phyloP scores from a whole-genome alignment of 495 filamentous ascomycete species.

The Filosporella fistucella region DNA sequence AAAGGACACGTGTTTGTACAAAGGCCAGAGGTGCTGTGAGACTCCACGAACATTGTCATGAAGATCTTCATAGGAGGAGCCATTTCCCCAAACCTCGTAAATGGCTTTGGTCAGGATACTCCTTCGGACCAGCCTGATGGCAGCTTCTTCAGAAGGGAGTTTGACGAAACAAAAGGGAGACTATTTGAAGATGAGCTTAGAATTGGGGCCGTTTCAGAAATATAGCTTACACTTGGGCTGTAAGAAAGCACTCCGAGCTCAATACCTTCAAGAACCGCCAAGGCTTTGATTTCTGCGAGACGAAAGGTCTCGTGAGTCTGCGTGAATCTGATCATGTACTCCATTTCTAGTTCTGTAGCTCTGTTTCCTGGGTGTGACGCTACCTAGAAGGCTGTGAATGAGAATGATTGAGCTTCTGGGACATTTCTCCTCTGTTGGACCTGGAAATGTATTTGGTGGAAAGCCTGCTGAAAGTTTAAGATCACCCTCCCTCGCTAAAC shows the following conservation, averaged over 20 bases:
- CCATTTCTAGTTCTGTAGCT: too few species aligned
- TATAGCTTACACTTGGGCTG: slow-evolving; percentile 55
- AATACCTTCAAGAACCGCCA: slow-evolving; percentile 65
- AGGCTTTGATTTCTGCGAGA: slow-evolving; percentile 75
- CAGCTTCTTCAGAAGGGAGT: slow-evolving; percentile 60
- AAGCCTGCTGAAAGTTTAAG: too few species aligned
- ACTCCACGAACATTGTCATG: slow-evolving; percentile 56
- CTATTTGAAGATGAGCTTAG: slow-evolving; percentile 39
- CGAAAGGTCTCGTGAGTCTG: slow-evolving; percentile 91
- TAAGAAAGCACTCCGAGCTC: slow-evolving; percentile 71
- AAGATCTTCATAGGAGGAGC: slow-evolving; percentile 59
- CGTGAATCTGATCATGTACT: slow-evolving; percentile 86
- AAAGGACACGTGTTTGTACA: slow-evolving; percentile 62
- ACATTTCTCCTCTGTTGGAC: too few species aligned
- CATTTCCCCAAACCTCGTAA: slow-evolving; percentile 84
- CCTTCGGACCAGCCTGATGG: slow-evolving; percentile 61
- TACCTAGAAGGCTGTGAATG: too few species aligned
- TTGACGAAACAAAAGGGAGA: slow-evolving; percentile 82
- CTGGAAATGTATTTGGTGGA: too few species aligned
- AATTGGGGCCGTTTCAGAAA: neutral
- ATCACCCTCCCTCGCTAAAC: too few species aligned
- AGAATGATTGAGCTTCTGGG: too few species aligned
- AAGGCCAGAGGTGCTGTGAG: slow-evolving; percentile 59
- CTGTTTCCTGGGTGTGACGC: too few species aligned
- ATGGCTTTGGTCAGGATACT: slow-evolving; percentile 77